Percentiles rank a stretch among this genome's conserved stretches.
phyloP scores from a whole-genome alignment of 2,329 filamentous ascomycete species.

The Hypoxylon sp. region DNA sequence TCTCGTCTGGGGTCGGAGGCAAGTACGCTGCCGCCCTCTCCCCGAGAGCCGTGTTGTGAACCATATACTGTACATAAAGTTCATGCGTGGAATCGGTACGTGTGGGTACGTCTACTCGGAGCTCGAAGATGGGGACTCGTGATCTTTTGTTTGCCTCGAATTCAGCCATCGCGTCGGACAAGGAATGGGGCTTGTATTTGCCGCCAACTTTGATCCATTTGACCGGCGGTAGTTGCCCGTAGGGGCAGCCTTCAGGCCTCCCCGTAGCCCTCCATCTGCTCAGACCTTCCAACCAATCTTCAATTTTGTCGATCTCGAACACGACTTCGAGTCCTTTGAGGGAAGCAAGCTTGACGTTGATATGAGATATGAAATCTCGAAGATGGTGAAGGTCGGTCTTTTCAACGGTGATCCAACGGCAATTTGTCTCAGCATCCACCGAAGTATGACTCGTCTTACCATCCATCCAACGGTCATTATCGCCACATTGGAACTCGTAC shows the following conservation, averaged over 20 bases:
- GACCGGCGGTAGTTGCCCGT: conserved; percentile 20
- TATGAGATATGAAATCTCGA: conserved; percentile 19
- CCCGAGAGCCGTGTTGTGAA: conserved; percentile 24
- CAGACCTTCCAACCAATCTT: conserved; percentile 13
- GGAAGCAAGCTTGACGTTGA: conserved; percentile 31
- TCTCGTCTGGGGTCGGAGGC: conserved; percentile 9
- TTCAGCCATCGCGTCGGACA: conserved; percentile 26
- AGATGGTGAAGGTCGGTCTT: conserved; percentile 21
- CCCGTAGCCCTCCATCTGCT: conserved; percentile 8
- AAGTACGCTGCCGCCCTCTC: conserved; percentile 29
- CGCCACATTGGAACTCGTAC: conserved; percentile 10
- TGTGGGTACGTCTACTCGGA: conserved; percentile 9
- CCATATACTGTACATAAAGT: conserved; percentile 24
- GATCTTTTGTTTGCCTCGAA: conserved; percentile 24
- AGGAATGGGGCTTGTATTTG: conserved; percentile 17
- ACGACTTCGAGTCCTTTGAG: neutral
- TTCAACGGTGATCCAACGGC: conserved; percentile 19
- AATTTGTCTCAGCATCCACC: too few species aligned
- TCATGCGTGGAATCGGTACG: neutral
- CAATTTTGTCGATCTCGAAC: conserved; percentile 23
- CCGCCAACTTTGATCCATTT: conserved; percentile 17
- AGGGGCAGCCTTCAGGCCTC: conserved; percentile 11
- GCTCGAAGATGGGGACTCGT: conserved; percentile 18
- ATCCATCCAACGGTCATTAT: neutral
- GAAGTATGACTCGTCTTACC: too few species aligned